These are phyloP conservation scores for Venturiaceae sp. DNA, from an alignment of 2,329 filamentous ascomycete genomes.

Conservation along the genomic window DNA sequence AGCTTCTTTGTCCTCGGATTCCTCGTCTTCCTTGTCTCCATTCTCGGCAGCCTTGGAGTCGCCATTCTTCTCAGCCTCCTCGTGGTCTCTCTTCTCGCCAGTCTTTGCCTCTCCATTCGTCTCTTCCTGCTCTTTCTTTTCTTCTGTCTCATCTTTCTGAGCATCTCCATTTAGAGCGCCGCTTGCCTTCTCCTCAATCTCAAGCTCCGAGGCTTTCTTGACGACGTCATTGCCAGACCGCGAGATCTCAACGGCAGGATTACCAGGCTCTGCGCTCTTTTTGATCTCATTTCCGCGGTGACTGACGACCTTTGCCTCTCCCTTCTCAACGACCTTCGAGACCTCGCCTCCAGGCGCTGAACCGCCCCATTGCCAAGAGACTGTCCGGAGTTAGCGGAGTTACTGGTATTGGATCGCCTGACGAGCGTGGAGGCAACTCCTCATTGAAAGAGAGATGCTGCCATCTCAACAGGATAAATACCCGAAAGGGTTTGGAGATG, in stretches of 20 bases:
- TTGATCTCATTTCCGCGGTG: slow-evolving; percentile 55
- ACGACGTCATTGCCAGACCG: slow-evolving; percentile 55
- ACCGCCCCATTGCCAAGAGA: slow-evolving; percentile 53
- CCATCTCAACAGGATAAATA: too few species aligned
- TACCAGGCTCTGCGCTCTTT: slow-evolving; percentile 50
- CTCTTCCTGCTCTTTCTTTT: slow-evolving; percentile 22
- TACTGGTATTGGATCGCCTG: too few species aligned
- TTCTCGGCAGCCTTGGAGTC: slow-evolving; percentile 14
- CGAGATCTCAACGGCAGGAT: slow-evolving; percentile 51
- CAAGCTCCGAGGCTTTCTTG: slow-evolving; percentile 51
- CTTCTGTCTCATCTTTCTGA: slow-evolving; percentile 15
- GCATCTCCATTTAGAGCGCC: slow-evolving; percentile 18
- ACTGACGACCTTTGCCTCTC: slow-evolving; percentile 50
- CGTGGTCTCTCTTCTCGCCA: slow-evolving; percentile 13
- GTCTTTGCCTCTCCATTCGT: slow-evolving; percentile 12
- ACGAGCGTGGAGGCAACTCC: too few species aligned
- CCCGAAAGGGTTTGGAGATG: too few species aligned
- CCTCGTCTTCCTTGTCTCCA: slow-evolving; percentile 11
- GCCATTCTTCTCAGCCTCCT: slow-evolving; percentile 7
- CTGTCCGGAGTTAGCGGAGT: slow-evolving; percentile 26
- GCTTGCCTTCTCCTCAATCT: slow-evolving; percentile 34
- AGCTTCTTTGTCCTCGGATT: slow-evolving; percentile 12
- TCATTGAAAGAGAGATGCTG: too few species aligned
- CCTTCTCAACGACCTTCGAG: slow-evolving; percentile 45
- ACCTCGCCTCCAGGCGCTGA: slow-evolving; percentile 48